phyloP scores from a whole-genome alignment of 1,284 basidiomycete genomes.

The Chondrostereum purpureum region DNA sequence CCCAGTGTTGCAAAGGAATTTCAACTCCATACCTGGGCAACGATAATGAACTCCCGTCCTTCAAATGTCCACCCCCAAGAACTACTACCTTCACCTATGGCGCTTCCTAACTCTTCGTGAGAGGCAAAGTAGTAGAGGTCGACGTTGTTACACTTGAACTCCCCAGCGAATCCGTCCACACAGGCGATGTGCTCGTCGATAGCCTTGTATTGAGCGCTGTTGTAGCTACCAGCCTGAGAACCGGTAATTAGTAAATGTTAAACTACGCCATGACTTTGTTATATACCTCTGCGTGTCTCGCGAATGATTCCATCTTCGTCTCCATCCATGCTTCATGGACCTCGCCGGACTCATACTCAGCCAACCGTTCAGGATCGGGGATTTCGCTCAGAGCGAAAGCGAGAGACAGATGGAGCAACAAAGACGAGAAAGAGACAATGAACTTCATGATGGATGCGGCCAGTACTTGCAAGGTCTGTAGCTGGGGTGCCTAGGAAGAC shows the following conservation, averaged over 20 bases:
- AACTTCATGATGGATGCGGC: conserved; percentile 3
- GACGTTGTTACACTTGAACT: conserved; percentile 16
- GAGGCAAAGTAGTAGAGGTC: conserved; percentile 13
- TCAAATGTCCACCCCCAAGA: neutral
- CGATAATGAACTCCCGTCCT: neutral
- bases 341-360: conserved; percentile 7
- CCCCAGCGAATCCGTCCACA: conserved; percentile 11
- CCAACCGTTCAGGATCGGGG: conserved; percentile 8
- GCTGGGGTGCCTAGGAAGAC: too few relatives aligned
- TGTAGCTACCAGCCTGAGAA: neutral
- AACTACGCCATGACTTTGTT: neutral
- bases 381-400: conserved; percentile 7
- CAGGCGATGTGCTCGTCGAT: conserved; percentile 7
- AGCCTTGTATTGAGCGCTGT: conserved; percentile 6
- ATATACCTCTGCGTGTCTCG: neutral
- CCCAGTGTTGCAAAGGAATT: too few relatives aligned
- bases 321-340: conserved; percentile 9
- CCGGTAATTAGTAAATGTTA: too few relatives aligned
- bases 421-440: conserved; percentile 1
- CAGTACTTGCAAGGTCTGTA: too few relatives aligned
- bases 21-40: neutral
- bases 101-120: conserved; percentile 7
- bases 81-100: neutral
- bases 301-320: conserved; percentile 4
- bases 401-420: conserved; percentile 3